Conservation (phyloP, 192 early-diverging fungal species). For the Backusella australiensis region DNA sequence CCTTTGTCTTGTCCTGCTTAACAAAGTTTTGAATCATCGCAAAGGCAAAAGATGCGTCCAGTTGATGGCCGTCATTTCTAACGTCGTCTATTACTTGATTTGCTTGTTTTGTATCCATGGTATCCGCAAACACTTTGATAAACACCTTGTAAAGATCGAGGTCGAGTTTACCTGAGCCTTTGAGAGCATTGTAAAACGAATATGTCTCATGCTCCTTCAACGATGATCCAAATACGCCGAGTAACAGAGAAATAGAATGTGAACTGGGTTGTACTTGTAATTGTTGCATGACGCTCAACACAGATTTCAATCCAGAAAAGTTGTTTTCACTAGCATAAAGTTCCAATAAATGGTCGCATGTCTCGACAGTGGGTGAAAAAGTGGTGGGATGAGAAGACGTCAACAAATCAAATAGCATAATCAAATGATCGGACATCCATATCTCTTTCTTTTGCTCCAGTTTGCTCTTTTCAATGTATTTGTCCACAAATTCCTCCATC, state of each 20-base stretch:
- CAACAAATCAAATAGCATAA: neutral
- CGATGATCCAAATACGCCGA: neutral
- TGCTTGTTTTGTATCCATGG: neutral
- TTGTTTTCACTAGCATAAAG: neutral
- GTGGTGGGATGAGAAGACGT: neutral
- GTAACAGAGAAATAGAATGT: neutral
- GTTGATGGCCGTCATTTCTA: neutral
- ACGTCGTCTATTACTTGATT: neutral
- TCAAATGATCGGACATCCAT: neutral
- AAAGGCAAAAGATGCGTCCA: neutral
- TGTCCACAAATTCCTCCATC: neutral
- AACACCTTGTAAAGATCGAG: neutral
- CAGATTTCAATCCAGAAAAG: neutral
- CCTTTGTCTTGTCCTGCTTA: neutral
- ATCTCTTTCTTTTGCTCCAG: neutral
- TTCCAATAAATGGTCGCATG: slow-evolving; percentile 3
- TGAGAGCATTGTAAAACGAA: neutral
- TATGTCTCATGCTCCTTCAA: neutral
- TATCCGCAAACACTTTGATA: neutral
- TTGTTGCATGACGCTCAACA: neutral
- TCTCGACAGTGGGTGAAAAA: neutral
- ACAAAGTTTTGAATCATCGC: neutral
- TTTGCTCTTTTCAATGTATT: neutral
- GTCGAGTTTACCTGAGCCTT: neutral
- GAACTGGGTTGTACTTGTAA: neutral